Evolutionary conservation across 257 asterid species (phyloP).

Genomic region (Solanum commersonii): DNA sequence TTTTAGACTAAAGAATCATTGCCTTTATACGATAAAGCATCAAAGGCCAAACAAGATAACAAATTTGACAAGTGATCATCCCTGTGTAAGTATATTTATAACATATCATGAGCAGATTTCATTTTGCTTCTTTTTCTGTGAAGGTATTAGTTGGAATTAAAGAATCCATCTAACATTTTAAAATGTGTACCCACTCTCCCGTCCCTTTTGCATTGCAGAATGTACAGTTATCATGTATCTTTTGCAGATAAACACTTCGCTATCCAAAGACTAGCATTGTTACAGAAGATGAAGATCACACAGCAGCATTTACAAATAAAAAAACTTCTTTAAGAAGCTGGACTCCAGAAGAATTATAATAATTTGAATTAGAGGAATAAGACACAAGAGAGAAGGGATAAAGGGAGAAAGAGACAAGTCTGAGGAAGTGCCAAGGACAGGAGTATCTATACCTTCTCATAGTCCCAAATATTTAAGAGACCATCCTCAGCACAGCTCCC

Average conservation of each 20-base stretch:
- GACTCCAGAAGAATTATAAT: not conserved
- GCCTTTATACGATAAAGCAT: not conserved
- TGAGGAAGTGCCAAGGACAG: not conserved
- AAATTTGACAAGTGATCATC: not conserved
- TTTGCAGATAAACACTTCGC: not conserved
- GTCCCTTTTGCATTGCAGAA: not conserved
- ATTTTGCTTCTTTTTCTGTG: not conserved
- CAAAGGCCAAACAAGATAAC: not conserved
- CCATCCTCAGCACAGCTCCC: constrained; percentile 99
- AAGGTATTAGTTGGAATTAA: not conserved
- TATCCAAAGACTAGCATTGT: not conserved
- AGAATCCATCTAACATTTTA: not conserved
- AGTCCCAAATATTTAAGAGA: constrained; percentile 84
- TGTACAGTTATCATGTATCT: not conserved
- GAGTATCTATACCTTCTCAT: constrained; percentile 56
- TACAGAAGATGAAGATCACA: not conserved
- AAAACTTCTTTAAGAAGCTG: not conserved
- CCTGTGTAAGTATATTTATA: not conserved
- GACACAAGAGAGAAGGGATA: not conserved
- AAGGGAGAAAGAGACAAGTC: not conserved
- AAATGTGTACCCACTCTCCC: not conserved
- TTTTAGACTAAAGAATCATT: not conserved
- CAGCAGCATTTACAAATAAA: not conserved
- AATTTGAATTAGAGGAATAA: not conserved
- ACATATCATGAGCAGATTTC: not conserved